phyloP scores from a whole-genome alignment of 176 grass and related monocot genomes.

The Cenchrus purpureus region DNA sequence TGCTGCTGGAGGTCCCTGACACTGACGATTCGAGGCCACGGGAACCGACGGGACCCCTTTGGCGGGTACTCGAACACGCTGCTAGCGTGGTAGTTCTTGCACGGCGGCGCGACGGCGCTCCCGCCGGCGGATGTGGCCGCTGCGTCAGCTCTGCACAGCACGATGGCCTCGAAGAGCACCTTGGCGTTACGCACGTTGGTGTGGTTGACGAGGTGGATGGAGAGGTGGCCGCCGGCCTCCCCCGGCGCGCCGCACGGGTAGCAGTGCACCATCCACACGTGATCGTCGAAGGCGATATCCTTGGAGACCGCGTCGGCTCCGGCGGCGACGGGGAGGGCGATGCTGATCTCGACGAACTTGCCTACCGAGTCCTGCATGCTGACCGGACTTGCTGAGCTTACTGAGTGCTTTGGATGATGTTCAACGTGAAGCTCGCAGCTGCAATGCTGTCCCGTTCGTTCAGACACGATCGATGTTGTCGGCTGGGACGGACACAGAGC shows the following conservation, averaged over 20 bases:
- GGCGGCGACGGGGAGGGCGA: not conserved
- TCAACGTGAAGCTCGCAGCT: not conserved
- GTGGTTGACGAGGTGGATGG: not conserved
- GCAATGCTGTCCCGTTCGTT: not conserved
- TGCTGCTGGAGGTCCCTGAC: not conserved
- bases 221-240: not conserved
- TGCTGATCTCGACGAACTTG: constrained; percentile 5
- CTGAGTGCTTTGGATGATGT: not conserved
- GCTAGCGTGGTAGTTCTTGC: not conserved
- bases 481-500: no score
- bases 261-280: not conserved
- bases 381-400: not conserved
- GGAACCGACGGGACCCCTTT: not conserved
- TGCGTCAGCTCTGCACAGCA: not conserved
- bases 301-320: not conserved
- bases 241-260: not conserved
- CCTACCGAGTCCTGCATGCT: not conserved
- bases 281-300: not conserved
- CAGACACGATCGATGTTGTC: not conserved
- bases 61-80: not conserved
- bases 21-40: not conserved
- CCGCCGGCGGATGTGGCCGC: not conserved
- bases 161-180: not conserved
- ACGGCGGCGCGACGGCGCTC: not conserved
- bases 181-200: not conserved